Evolutionary conservation across 164 flowering plant genomes (phyloP).

Genomic region (Dillenia turbinata): DNA sequence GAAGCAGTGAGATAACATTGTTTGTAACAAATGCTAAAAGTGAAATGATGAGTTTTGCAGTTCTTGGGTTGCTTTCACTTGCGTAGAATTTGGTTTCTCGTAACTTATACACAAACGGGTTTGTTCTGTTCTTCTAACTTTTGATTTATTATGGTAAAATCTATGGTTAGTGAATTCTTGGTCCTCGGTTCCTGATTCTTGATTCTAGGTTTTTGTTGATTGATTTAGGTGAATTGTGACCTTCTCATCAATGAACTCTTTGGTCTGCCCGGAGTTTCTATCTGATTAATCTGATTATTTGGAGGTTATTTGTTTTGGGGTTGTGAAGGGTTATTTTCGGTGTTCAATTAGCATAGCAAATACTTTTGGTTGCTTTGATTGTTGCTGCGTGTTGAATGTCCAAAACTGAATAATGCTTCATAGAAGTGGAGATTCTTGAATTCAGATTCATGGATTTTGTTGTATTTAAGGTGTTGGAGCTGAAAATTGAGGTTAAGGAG

Average conservation of each 20-base stretch:
- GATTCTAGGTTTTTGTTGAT: too few relatives aligned
- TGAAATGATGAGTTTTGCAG: slow-evolving; percentile 12
- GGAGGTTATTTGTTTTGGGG: not conserved
- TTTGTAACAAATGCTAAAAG: not conserved
- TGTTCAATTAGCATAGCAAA: not conserved
- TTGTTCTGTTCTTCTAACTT: too few relatives aligned
- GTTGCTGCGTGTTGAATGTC: not conserved
- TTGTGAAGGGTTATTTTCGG: not conserved
- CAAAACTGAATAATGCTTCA: not conserved
- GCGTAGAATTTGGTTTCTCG: slow-evolving; percentile 2
- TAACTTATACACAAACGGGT: not conserved
- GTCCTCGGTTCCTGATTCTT: too few relatives aligned
- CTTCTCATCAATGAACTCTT: too few relatives aligned
- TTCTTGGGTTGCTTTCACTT: slow-evolving; percentile 5
- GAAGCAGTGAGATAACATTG: not conserved
- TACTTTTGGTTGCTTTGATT: not conserved
- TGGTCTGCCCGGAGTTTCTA: too few relatives aligned
- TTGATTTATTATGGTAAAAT: too few relatives aligned
- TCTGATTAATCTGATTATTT: not conserved
- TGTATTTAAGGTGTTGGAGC: not conserved
- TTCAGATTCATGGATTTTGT: slow-evolving; percentile 7
- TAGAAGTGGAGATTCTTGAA: slow-evolving; percentile 2
- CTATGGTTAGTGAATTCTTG: too few relatives aligned
- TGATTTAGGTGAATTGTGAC: too few relatives aligned
- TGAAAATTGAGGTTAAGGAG: slow-evolving; percentile 11